phyloP scores from a whole-genome alignment of 768 basidiomycete species.

The Tricholoma bakamatsutake region DNA sequence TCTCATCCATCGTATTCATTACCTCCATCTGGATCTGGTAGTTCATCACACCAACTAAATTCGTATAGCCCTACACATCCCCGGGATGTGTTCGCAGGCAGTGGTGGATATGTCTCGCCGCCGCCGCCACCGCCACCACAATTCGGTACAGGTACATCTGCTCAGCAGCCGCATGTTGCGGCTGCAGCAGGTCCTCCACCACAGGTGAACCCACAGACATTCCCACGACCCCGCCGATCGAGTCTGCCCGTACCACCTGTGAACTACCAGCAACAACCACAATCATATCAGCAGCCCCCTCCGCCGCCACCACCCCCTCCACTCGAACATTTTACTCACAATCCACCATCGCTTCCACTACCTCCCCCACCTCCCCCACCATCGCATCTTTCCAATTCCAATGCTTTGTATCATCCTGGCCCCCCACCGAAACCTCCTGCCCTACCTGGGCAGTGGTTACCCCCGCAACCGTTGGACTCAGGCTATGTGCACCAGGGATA shows the following conservation, averaged over 20 bases:
- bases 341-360: conserved; percentile 26
- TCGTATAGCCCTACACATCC: conserved; percentile 24
- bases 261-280: conserved; percentile 30
- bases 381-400: conserved; percentile 3
- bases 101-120: conserved; percentile 23
- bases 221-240: conserved; percentile 33
- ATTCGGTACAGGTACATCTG: conserved; percentile 13
- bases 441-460: conserved; percentile 30
- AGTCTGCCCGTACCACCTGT: conserved; percentile 48
- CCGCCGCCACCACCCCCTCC: conserved; percentile 34
- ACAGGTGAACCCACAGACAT: conserved; percentile 27
- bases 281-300: conserved; percentile 23
- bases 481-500: conserved; percentile 26
- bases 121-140: conserved; percentile 28
- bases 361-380: conserved; percentile 29
- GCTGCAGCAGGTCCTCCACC: conserved; percentile 21
- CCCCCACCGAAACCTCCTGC: conserved; percentile 36
- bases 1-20: conserved; percentile 24
- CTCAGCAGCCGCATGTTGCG: conserved; percentile 13
- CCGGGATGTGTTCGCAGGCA: conserved; percentile 19
- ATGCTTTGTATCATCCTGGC: conserved; percentile 29
- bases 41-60: conserved; percentile 16
- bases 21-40: conserved; percentile 20
- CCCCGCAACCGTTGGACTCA: conserved; percentile 16
- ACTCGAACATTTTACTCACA: conserved; percentile 20